Conservation (phyloP, 441 rosid species). For the Iberis amara region DNA sequence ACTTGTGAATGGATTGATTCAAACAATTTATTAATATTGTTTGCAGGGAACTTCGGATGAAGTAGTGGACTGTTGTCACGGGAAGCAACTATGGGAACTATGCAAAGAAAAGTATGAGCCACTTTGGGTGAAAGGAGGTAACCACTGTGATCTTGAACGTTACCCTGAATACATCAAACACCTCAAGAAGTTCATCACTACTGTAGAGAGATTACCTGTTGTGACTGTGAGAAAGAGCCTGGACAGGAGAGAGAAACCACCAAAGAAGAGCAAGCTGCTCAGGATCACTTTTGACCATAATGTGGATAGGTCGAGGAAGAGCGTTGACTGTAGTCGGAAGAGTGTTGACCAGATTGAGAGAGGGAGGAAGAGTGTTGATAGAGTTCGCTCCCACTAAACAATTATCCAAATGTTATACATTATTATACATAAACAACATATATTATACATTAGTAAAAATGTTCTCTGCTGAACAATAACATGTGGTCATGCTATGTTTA, state of each 20-base stretch:
- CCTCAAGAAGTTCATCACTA: constrained; percentile 79
- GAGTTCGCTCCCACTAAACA: constrained; percentile 56
- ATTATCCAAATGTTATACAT: too few species aligned
- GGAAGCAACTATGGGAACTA: constrained; percentile 90
- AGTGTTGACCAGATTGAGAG: constrained; percentile 39
- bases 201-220: constrained; percentile 69
- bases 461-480: too few species aligned
- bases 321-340: constrained; percentile 41
- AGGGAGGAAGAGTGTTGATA: constrained; percentile 82
- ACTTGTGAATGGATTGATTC: too few species aligned
- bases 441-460: too few species aligned
- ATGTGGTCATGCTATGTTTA: too few species aligned
- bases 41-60: constrained; percentile 91
- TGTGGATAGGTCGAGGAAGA: constrained; percentile 45
- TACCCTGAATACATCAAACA: constrained; percentile 82
- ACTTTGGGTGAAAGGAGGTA: constrained; percentile 90
- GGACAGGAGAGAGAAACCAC: constrained; percentile 67
- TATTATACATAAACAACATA: too few species aligned
- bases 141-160: constrained; percentile 84
- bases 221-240: constrained; percentile 29
- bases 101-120: constrained; percentile 90
- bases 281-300: constrained; percentile 53
- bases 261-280: constrained; percentile 35
- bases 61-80: constrained; percentile 94
- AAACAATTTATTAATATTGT: too few species aligned